Conservation (phyloP, 352 stramenopile genomes). For the Globisporangium paddicum region DNA sequence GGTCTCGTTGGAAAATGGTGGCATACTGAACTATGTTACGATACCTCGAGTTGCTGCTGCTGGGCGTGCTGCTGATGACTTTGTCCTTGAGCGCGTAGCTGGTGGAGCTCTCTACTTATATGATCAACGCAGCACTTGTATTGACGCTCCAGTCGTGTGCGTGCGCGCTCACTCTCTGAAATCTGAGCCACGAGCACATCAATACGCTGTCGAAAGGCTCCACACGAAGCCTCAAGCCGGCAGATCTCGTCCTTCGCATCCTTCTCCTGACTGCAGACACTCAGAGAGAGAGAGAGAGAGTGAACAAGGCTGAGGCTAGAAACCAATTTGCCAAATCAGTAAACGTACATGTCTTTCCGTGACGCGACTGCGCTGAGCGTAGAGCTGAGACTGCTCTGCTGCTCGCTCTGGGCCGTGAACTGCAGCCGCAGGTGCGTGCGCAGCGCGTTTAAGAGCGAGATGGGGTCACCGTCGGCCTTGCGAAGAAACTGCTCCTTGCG, state of each 20-base stretch:
- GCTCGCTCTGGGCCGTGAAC: slow-evolving; percentile 40
- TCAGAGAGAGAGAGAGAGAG: background rate
- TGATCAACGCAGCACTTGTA: slow-evolving; percentile 33
- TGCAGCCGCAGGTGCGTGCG: slow-evolving; percentile 65
- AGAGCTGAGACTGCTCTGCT: slow-evolving; percentile 22
- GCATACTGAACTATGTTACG: background rate
- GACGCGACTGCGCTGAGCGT: slow-evolving; percentile 22
- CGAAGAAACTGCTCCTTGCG: slow-evolving; percentile 54
- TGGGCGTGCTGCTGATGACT: background rate
- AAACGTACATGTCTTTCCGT: slow-evolving; percentile 28
- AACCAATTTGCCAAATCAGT: too few species aligned
- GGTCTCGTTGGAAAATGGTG: background rate
- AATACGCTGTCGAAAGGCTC: slow-evolving; percentile 22
- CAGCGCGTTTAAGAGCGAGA: slow-evolving; percentile 65
- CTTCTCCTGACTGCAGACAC: slow-evolving; percentile 24
- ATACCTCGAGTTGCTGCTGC: slow-evolving; percentile 12
- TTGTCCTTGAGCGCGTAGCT: slow-evolving; percentile 12
- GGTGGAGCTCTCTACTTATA: slow-evolving; percentile 20
- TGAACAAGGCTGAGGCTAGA: too few species aligned
- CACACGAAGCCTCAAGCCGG: slow-evolving; percentile 26
- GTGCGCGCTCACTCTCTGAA: slow-evolving; percentile 22
- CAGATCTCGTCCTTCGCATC: slow-evolving; percentile 26
- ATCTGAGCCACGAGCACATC: slow-evolving; percentile 26
- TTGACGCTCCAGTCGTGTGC: slow-evolving; percentile 22
- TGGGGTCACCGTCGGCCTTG: slow-evolving; percentile 54